Conservation (phyloP, 2,329 filamentous ascomycete genomes). For the Pezicula rhizophila region DNA sequence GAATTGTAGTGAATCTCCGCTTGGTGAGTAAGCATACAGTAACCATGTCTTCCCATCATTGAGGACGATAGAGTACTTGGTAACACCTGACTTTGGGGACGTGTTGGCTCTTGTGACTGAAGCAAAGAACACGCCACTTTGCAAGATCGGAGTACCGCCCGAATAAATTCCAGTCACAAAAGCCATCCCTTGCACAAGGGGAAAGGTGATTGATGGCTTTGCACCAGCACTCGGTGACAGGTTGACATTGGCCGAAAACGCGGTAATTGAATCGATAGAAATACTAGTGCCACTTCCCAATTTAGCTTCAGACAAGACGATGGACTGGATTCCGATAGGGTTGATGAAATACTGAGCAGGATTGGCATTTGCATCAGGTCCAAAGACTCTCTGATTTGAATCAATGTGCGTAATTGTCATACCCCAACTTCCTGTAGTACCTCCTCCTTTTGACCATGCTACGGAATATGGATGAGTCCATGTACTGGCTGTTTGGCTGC, state of each 20-base stretch:
- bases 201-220: slow-evolving; percentile 63
- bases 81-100: slow-evolving; percentile 57
- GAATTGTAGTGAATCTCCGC: slow-evolving; percentile 59
- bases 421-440: slow-evolving; percentile 64
- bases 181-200: slow-evolving; percentile 82
- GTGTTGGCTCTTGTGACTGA: slow-evolving; percentile 52
- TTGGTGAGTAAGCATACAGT: slow-evolving; percentile 63
- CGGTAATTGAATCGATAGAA: slow-evolving; percentile 47
- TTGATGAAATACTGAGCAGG: slow-evolving; percentile 71
- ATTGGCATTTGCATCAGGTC: slow-evolving; percentile 47
- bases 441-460: slow-evolving; percentile 59
- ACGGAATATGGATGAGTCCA: slow-evolving; percentile 75
- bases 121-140: slow-evolving; percentile 69
- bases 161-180: slow-evolving; percentile 76
- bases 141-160: slow-evolving; percentile 63
- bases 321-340: slow-evolving; percentile 73
- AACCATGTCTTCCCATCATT: slow-evolving; percentile 74
- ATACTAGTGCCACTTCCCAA: slow-evolving; percentile 55
- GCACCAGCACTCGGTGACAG: slow-evolving; percentile 50
- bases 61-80: slow-evolving; percentile 70
- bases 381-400: slow-evolving; percentile 59
- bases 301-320: slow-evolving; percentile 74
- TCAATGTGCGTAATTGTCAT: slow-evolving; percentile 73
- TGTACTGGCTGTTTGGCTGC: slow-evolving; percentile 59
- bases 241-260: slow-evolving; percentile 60